Evolutionary conservation across 306 rosid species (phyloP), one percentile per base, ranked within the genome.

Genomic region (Gastrolobium villosum): DNA sequence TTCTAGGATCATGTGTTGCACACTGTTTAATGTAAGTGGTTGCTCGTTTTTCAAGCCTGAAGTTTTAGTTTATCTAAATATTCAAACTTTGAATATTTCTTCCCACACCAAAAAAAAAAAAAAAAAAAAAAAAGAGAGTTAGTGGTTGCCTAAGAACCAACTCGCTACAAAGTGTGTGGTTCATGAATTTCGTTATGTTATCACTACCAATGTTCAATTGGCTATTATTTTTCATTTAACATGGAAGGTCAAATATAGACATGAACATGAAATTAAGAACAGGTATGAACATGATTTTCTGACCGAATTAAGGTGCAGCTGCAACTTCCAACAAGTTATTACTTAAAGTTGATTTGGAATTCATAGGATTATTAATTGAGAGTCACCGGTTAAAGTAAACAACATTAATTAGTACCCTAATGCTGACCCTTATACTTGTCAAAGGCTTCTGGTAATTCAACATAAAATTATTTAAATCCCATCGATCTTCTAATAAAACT

Each of bases 1-100:
- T 76, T 79, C 57, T 65, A 82, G 92, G 87, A 88, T 86, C 90
- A 70, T 65, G 89, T 52, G 85, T 64, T 52, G 87, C 86, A 76
- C 86, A 32, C 36, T 61, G 9, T 75, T 87, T 78, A 2, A 80
- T 37, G 89, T 79, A 45, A 45, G 74, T 57, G 62, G 59, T 48
- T 5, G 37, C 57, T 70, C 73, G 20, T 56, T 61, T 78, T 60
- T 44, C 46, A 73, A 77, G 81, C 41, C 39, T 67, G 34, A 60
- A 41, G 26, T 65, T 46, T 15, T 10, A 62, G 35, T 60, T 52
- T 40, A 6, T 50, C 73, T 7, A 75, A 70, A 66, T 26, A 68
- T 78, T 82, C 82, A 78, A 82, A 55, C 86, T 85, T 70, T 79
- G 86, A 75, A 85, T 41, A 3, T 72, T 74, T 63, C 65, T 44